Conservation (phyloP, 768 basidiomycete genomes). For the Psilocybe azurescens region DNA sequence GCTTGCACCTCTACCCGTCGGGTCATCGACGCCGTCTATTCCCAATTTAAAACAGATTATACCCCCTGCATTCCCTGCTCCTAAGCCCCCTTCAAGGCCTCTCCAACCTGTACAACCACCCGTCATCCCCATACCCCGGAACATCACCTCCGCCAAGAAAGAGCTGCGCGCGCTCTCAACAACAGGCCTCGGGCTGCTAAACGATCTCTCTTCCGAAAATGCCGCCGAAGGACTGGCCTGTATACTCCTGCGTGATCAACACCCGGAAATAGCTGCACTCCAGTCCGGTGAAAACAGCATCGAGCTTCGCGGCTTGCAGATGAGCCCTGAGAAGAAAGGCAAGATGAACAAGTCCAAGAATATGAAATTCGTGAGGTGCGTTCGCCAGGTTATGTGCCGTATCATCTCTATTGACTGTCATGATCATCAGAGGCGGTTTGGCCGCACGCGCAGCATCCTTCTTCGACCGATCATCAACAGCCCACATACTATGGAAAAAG, state of each 20-base stretch:
- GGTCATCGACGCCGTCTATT: not conserved
- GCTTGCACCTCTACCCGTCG: constrained; percentile 7
- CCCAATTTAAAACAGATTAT: not conserved
- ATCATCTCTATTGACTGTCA: not conserved
- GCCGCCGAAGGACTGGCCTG: constrained; percentile 55
- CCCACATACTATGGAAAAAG: constrained; percentile 57
- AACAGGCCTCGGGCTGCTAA: constrained; percentile 50
- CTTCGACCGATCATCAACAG: constrained; percentile 48
- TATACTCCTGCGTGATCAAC: constrained; percentile 55
- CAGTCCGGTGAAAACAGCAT: constrained; percentile 27
- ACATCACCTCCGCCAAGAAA: constrained; percentile 25
- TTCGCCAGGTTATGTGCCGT: not conserved
- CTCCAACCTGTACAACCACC: constrained; percentile 34
- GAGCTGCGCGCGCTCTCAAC: constrained; percentile 54
- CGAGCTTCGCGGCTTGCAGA: constrained; percentile 53
- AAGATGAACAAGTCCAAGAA: constrained; percentile 44
- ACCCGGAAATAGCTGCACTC: constrained; percentile 31
- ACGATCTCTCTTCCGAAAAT: constrained; percentile 47
- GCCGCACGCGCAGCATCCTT: constrained; percentile 53
- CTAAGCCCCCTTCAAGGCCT: constrained; percentile 19
- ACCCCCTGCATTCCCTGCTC: constrained; percentile 1
- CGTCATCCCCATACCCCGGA: constrained; percentile 11
- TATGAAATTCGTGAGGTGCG: constrained; percentile 55
- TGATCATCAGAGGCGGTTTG: constrained; percentile 53
- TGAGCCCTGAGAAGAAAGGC: constrained; percentile 62